phyloP scores from a whole-genome alignment of 2,329 filamentous ascomycete genomes.

The Fonsecaea pedrosoi region DNA sequence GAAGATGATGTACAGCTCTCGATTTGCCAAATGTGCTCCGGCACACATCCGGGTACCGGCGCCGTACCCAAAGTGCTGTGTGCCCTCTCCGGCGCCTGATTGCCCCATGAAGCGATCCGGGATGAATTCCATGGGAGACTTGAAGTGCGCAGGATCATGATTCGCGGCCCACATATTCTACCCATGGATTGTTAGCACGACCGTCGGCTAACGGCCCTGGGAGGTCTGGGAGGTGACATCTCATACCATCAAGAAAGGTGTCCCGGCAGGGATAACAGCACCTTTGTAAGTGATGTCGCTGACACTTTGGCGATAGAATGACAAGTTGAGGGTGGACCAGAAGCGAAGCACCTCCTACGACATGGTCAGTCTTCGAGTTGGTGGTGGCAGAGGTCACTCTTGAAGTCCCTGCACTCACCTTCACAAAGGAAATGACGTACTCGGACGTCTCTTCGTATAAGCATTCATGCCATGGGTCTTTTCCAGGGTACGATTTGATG shows the following conservation, averaged over 20 bases:
- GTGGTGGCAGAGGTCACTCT: not conserved
- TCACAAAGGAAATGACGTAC: constrained; percentile 77
- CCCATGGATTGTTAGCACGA: not conserved
- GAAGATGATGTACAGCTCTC: constrained; percentile 66
- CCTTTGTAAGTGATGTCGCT: constrained; percentile 21
- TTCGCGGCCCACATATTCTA: constrained; percentile 75
- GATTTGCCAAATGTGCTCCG: constrained; percentile 67
- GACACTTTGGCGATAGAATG: constrained; percentile 47
- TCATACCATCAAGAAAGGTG: constrained; percentile 75
- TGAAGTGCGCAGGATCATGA: constrained; percentile 72
- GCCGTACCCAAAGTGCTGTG: constrained; percentile 67
- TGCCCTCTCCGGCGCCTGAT: constrained; percentile 56
- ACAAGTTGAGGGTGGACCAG: constrained; percentile 77
- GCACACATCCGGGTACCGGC: constrained; percentile 68
- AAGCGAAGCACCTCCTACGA: constrained; percentile 70
- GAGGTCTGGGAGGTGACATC: not conserved
- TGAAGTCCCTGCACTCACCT: constrained; percentile 44
- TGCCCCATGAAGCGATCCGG: constrained; percentile 71
- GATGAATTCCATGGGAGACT: constrained; percentile 65
- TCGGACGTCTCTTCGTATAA: constrained; percentile 74
- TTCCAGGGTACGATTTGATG: constrained; percentile 70
- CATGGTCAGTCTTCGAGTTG: not conserved
- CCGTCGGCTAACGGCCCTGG: not conserved
- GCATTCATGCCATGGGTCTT: constrained; percentile 75
- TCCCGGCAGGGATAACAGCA: constrained; percentile 69